phyloP scores from a whole-genome alignment of 352 stramenopile genomes.

The Pythium brachiatum region DNA sequence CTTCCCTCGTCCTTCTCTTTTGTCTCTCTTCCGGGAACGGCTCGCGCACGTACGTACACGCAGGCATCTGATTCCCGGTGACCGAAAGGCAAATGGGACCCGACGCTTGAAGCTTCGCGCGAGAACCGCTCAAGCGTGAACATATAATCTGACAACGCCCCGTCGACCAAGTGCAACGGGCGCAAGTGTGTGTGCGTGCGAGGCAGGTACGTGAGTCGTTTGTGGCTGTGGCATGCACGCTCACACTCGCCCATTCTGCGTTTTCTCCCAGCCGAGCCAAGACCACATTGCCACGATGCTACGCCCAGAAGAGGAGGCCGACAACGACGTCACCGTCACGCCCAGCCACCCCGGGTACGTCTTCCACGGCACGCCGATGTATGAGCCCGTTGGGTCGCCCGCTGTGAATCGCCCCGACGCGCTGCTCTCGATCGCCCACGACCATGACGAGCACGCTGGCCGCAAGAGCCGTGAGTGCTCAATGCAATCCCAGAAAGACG shows the following conservation, averaged over 20 bases:
- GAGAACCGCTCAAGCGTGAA: no score
- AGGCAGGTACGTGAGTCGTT: neutral
- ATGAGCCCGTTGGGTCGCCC: conserved; percentile 34
- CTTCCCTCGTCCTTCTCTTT: neutral
- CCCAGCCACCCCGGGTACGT: conserved; percentile 22
- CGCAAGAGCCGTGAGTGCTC: conserved; percentile 15
- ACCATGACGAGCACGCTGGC: conserved; percentile 13
- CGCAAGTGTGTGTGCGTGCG: neutral
- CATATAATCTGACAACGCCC: neutral
- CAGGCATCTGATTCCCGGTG: neutral
- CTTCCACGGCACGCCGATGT: conserved; percentile 44
- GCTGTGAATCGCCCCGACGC: conserved; percentile 7
- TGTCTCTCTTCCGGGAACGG: conserved; percentile 4
- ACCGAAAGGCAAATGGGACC: neutral
- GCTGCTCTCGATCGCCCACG: conserved; percentile 20
- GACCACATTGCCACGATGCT: neutral
- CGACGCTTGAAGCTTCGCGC: neutral
- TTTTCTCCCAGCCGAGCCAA: neutral
- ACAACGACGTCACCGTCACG: neutral
- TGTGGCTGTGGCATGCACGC: neutral
- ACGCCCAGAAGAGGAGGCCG: neutral
- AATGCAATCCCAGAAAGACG: neutral
- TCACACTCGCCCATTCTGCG: conserved; percentile 1
- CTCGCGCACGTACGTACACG: neutral
- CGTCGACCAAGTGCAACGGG: neutral